These are phyloP conservation scores for Aspergillus novofumigatus DNA, from an alignment of 2,329 filamentous ascomycete genomes.

Conservation along the genomic window DNA sequence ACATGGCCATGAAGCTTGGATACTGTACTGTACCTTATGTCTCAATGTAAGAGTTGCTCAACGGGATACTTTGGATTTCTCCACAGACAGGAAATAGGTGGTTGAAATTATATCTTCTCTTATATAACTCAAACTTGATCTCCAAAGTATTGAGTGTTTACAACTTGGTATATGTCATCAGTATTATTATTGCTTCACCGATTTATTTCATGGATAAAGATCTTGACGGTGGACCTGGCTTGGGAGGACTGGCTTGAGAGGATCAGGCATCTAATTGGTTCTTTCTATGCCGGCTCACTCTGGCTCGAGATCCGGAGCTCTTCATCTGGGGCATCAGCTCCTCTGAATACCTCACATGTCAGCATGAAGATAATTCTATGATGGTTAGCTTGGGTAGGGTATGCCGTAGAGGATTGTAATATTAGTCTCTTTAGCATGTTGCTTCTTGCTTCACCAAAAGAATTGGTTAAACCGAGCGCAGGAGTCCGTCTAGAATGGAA, in stretches of 20 bases:
- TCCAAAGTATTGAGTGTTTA: neutral
- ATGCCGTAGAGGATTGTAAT: no score
- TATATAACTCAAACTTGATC: neutral
- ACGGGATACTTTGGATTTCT: neutral
- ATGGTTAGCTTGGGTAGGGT: no score
- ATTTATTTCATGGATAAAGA: no score
- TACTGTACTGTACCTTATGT: slow-evolving; percentile 5
- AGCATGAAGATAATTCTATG: no score
- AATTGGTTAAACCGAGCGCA: neutral
- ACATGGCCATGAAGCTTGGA: slow-evolving; percentile 14
- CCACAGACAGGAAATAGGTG: no score
- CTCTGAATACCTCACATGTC: no score
- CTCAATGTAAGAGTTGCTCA: no score
- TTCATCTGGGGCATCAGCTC: neutral
- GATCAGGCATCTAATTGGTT: no score
- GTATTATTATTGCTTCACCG: no score
- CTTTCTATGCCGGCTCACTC: neutral
- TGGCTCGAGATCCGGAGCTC: neutral
- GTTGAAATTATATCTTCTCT: neutral
- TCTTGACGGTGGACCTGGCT: no score
- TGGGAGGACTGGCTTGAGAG: no score
- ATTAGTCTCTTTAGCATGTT: neutral
- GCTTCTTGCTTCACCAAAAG: neutral
- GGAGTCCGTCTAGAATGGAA: neutral
- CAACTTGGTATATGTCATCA: no score